A percentile compares a stretch with the other conserved stretches of the same genome.
phyloP scores from a whole-genome alignment of 1,284 basidiomycete species.

The Ganoderma resinaceum region DNA sequence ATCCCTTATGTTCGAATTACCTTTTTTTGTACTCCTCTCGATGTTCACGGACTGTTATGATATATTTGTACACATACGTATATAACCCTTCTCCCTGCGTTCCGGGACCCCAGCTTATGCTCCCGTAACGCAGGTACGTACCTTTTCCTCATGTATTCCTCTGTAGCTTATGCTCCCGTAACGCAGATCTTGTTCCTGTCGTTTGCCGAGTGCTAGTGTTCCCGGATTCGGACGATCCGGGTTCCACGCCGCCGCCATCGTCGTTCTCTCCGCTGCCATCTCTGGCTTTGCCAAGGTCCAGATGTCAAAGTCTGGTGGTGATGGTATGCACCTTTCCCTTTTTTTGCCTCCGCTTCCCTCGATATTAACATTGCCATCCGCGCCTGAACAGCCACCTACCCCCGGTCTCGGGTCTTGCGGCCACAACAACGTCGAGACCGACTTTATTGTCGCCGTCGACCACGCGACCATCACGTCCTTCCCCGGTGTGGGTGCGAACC shows the following conservation, averaged over 20 bases:
- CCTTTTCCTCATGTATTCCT: too few species aligned
- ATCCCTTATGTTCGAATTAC: too few species aligned
- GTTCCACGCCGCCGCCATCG: not conserved
- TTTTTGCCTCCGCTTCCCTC: not conserved
- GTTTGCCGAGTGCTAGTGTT: too few species aligned
- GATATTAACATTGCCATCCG: not conserved
- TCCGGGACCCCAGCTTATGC: too few species aligned
- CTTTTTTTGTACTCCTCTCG: too few species aligned
- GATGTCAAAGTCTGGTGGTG: not conserved
- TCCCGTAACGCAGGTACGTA: too few species aligned
- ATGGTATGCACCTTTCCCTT: not conserved
- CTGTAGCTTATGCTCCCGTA: too few species aligned
- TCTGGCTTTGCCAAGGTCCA: not conserved
- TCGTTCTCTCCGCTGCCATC: not conserved
- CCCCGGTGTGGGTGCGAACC: conserved; percentile 31
- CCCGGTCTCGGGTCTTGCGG: conserved; percentile 32
- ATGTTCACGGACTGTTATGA: too few species aligned
- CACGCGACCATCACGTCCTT: conserved; percentile 24
- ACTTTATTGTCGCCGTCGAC: conserved; percentile 31
- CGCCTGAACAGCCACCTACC: conserved; percentile 20
- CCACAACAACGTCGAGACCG: conserved; percentile 27
- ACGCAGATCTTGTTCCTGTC: too few species aligned
- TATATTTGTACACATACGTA: too few species aligned
- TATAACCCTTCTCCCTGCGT: too few species aligned
- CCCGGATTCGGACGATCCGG: too few species aligned